Evolutionary conservation across 768 basidiomycete species (phyloP).

Genomic region (Steccherinum ochraceum): DNA sequence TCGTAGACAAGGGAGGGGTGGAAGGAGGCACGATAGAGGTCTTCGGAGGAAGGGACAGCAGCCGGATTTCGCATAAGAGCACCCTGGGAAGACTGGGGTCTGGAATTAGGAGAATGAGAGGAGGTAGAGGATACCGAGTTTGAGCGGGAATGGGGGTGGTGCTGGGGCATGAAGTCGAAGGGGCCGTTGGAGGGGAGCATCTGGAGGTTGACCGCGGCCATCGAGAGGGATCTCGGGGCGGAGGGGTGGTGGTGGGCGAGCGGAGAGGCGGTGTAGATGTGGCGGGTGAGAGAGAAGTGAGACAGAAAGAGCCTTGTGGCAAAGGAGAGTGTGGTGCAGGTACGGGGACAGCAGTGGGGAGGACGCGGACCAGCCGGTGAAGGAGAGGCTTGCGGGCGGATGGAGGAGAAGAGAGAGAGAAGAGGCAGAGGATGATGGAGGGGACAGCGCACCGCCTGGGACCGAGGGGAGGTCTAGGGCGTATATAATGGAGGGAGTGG

Average conservation of each 20-base stretch:
- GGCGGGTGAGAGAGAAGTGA: background rate
- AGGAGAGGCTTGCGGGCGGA: slow-evolving; percentile 9
- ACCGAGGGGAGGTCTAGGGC: too few relatives aligned
- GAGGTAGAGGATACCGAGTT: slow-evolving; percentile 74
- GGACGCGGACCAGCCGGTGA: slow-evolving; percentile 12
- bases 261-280: slow-evolving; percentile 1
- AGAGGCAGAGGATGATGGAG: slow-evolving; percentile 11
- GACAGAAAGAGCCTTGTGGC: too few relatives aligned
- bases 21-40: slow-evolving; percentile 65
- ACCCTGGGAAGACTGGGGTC: slow-evolving; percentile 77
- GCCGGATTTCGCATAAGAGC: slow-evolving; percentile 46
- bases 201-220: slow-evolving; percentile 74
- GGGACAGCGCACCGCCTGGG: background rate
- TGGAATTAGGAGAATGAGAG: slow-evolving; percentile 64
- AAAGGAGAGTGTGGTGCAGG: slow-evolving; percentile 15
- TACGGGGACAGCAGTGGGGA: slow-evolving; percentile 16
- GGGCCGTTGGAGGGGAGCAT: slow-evolving; percentile 61
- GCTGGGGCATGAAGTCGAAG: slow-evolving; percentile 62
- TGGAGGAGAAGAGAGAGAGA: slow-evolving; percentile 7
- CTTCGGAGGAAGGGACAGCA: slow-evolving; percentile 51
- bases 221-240: slow-evolving; percentile 25
- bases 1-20: slow-evolving; percentile 43
- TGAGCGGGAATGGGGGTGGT: slow-evolving; percentile 66
- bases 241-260: background rate
- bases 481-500: too few relatives aligned